Evolutionary conservation across 192 early-diverging fungal genomes (phyloP).

Genomic region (Linnemannia exigua): DNA sequence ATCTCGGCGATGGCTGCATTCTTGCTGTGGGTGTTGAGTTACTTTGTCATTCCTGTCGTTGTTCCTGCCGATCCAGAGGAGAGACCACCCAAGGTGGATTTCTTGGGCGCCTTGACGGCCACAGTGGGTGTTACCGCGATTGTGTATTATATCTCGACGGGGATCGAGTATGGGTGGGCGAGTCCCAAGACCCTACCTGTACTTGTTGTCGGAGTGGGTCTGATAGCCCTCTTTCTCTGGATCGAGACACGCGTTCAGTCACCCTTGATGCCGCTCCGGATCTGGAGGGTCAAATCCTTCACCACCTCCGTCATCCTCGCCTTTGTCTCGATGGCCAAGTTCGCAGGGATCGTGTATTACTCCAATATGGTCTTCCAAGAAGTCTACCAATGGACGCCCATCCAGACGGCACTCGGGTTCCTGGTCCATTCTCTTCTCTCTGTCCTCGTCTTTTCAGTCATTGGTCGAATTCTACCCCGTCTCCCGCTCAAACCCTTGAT

Average conservation of each 20-base stretch:
- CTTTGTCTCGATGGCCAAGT: conserved; percentile 35
- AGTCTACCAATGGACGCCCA: conserved; percentile 36
- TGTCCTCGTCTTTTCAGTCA: conserved; percentile 26
- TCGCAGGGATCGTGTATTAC: conserved; percentile 47
- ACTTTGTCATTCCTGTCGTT: conserved; percentile 10
- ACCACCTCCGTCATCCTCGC: conserved; percentile 51
- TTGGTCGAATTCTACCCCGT: conserved; percentile 45
- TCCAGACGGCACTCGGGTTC: conserved; percentile 55
- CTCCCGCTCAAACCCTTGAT: conserved; percentile 15
- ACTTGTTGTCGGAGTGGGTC: conserved; percentile 11
- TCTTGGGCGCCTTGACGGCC: conserved; percentile 11
- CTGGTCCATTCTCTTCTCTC: conserved; percentile 44
- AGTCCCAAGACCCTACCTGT: conserved; percentile 29
- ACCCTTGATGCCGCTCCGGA: conserved; percentile 48
- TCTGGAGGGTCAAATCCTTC: conserved; percentile 57
- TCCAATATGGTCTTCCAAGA: conserved; percentile 59
- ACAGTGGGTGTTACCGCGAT: conserved; percentile 28
- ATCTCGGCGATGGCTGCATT: conserved; percentile 21
- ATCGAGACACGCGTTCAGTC: conserved; percentile 23
- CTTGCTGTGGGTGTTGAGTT: conserved; percentile 15
- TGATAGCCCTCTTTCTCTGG: conserved; percentile 40
- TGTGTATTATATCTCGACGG: conserved; percentile 26
- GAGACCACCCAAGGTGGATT: conserved; percentile 30
- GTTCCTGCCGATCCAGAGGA: neutral
- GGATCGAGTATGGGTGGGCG: conserved; percentile 34